Conservation (phyloP, 2,329 filamentous ascomycete species). For the Colletotrichum karsti region DNA sequence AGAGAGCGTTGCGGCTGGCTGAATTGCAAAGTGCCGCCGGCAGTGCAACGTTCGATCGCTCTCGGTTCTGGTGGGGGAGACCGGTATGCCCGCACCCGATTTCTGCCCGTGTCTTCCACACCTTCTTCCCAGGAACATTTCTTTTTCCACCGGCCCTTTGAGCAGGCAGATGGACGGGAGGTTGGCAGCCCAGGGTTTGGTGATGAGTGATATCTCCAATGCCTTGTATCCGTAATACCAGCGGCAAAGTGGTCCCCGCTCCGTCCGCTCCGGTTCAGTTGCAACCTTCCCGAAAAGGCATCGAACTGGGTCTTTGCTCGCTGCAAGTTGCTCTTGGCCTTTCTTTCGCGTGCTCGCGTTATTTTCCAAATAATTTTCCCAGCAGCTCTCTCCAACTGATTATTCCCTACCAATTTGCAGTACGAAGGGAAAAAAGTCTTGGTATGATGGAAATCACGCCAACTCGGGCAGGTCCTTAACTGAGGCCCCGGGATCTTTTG, state of each 20-base stretch:
- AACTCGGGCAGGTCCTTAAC: constrained; percentile 20
- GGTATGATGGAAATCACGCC: constrained; percentile 6
- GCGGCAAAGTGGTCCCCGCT: neutral
- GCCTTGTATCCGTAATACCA: too few species aligned
- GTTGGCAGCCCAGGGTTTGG: too few species aligned
- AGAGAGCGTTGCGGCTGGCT: too few species aligned
- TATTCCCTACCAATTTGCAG: neutral
- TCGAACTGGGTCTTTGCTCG: neutral
- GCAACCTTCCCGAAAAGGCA: constrained; percentile 27
- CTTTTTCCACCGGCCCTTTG: too few species aligned
- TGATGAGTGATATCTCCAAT: too few species aligned
- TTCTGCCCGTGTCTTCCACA: neutral
- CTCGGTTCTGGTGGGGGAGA: neutral
- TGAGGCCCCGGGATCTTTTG: neutral
- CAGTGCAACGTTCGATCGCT: constrained; percentile 2
- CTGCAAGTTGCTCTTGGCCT: constrained; percentile 16
- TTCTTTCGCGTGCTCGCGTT: neutral
- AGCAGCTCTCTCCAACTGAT: neutral
- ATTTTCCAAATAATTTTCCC: neutral
- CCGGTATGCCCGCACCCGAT: neutral
- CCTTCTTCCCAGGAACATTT: neutral
- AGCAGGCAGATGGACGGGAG: too few species aligned
- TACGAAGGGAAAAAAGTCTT: neutral
- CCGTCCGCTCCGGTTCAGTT: constrained; percentile 5
- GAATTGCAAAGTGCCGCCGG: neutral